A percentile compares a stretch with the other conserved stretches of the same genome.
phyloP scores from a whole-genome alignment of 2,329 filamentous ascomycete species.

The Arthrobotrys megalospora region DNA sequence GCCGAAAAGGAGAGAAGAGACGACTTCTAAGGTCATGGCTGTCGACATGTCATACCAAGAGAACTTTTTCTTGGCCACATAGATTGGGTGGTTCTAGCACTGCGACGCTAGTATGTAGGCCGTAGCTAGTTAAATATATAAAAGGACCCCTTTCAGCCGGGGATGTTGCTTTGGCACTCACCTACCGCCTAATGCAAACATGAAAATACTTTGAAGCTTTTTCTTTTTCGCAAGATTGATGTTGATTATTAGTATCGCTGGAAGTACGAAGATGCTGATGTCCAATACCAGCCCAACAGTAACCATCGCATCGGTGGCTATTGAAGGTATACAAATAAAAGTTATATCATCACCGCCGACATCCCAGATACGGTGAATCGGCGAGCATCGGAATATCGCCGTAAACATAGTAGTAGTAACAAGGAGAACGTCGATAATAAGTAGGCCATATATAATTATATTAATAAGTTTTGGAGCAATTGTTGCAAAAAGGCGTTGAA shows the following conservation, averaged over 20 bases:
- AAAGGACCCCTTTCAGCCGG: no score
- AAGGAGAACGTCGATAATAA: background rate
- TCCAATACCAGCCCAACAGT: background rate
- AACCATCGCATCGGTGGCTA: background rate
- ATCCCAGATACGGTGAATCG: constrained; percentile 1
- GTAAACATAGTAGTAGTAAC: background rate
- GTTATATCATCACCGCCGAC: background rate
- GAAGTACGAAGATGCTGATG: background rate
- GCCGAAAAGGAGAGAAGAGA: background rate
- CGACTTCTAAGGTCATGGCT: background rate
- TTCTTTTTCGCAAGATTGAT: constrained; percentile 10
- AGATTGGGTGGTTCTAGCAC: no score
- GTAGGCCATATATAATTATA: background rate
- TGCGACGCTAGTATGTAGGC: no score
- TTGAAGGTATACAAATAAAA: background rate
- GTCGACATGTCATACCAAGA: no score
- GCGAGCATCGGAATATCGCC: constrained; percentile 7
- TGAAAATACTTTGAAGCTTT: constrained; percentile 20
- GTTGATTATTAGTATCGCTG: constrained; percentile 2
- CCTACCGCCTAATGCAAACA: constrained; percentile 25
- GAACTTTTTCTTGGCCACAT: no score
- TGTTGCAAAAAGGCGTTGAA: background rate
- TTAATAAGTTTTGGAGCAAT: background rate
- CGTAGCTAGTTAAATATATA: no score
- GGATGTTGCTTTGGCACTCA: background rate